These are phyloP conservation scores for Tremellales sp. DNA, from an alignment of 1,284 basidiomycete species.

Conservation along the genomic window DNA sequence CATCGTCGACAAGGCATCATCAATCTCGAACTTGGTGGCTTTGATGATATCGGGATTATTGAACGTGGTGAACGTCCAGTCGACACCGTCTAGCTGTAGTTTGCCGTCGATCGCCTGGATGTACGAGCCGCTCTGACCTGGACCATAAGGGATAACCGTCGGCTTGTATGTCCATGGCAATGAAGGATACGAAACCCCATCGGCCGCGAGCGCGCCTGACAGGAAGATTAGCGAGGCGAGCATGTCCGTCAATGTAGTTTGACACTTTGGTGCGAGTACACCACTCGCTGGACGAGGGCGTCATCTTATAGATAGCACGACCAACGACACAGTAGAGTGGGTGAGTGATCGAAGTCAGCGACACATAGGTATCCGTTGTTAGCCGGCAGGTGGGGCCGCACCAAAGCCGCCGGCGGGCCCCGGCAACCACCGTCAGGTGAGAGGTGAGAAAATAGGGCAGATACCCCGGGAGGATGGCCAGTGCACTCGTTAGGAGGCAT, in stretches of 20 bases:
- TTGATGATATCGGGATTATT: neutral
- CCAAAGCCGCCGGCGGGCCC: neutral
- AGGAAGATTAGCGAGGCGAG: neutral
- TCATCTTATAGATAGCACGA: too few species aligned
- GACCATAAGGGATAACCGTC: neutral
- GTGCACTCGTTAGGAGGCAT: too few species aligned
- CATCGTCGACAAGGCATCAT: neutral
- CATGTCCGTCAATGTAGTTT: too few species aligned
- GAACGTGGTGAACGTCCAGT: neutral
- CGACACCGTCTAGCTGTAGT: neutral
- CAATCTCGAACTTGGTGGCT: neutral
- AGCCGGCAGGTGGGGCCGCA: neutral
- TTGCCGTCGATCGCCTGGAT: neutral
- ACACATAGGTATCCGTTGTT: neutral
- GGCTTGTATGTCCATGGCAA: neutral
- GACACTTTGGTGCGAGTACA: too few species aligned
- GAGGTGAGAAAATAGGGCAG: too few species aligned
- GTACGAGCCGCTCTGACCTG: neutral
- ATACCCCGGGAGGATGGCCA: too few species aligned
- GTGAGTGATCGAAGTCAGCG: too few species aligned
- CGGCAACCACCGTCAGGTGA: neutral
- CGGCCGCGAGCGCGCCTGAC: too few species aligned
- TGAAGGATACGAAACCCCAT: neutral
- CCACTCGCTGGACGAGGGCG: too few species aligned
- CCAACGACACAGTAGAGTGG: too few species aligned